phyloP scores from a whole-genome alignment of 257 asterid genomes.

The Primulina eburnea region DNA sequence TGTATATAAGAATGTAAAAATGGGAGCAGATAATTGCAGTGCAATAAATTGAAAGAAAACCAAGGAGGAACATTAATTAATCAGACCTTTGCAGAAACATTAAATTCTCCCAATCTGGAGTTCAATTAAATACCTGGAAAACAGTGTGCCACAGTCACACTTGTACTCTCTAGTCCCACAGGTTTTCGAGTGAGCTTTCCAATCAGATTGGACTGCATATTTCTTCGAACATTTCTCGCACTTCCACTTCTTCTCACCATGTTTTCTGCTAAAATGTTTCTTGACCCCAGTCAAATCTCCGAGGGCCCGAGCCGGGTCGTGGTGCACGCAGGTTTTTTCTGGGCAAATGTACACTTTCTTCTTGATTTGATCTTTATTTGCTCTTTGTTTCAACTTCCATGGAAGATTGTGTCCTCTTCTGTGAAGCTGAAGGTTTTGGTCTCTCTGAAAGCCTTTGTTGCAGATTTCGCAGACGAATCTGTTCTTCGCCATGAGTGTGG shows the following conservation, averaged over 20 bases:
- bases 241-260: constrained; percentile 74
- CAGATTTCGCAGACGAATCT: constrained; percentile 66
- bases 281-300: constrained; percentile 67
- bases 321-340: constrained; percentile 61
- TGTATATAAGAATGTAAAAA: neutral
- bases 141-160: constrained; percentile 70
- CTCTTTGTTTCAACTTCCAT: constrained; percentile 65
- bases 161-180: constrained; percentile 71
- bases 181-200: constrained; percentile 70
- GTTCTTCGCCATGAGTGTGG: constrained; percentile 56
- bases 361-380: constrained; percentile 40
- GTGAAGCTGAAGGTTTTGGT: constrained; percentile 66
- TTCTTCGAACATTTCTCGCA: constrained; percentile 68
- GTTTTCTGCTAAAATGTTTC: constrained; percentile 63
- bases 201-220: constrained; percentile 68
- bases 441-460: constrained; percentile 67
- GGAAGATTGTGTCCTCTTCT: constrained; percentile 70
- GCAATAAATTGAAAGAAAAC: constrained; percentile 22
- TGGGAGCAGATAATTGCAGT: constrained; percentile 24
- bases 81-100: constrained; percentile 13
- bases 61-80: neutral
- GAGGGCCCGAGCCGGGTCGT: constrained; percentile 56
- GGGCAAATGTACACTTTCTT: constrained; percentile 65
- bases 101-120: constrained; percentile 2
- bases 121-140: constrained; percentile 52